phyloP scores from a whole-genome alignment of 352 stramenopile genomes.

The Globisporangium mamillatum region DNA sequence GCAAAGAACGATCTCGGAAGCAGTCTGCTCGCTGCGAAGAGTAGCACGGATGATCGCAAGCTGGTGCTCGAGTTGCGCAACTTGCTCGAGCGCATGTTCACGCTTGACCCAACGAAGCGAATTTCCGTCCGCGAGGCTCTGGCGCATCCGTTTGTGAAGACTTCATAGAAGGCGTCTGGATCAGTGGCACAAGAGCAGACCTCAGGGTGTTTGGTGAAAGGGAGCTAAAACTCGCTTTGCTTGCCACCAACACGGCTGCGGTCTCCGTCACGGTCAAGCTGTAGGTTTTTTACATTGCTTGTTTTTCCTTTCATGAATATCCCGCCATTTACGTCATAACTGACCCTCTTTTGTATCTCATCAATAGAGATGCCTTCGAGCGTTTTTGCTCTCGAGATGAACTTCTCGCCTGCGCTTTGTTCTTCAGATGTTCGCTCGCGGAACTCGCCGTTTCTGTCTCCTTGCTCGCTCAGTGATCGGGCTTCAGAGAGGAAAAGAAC shows the following conservation, averaged over 20 bases:
- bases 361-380: slow-evolving; percentile 8
- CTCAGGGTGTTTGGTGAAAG: background rate
- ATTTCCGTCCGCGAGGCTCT: slow-evolving; percentile 75
- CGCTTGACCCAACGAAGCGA: slow-evolving; percentile 76
- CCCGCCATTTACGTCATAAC: slow-evolving; percentile 8
- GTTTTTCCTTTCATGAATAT: slow-evolving; percentile 6
- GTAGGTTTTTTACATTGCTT: slow-evolving; percentile 15
- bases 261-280: slow-evolving; percentile 12
- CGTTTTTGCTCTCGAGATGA: background rate
- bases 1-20: slow-evolving; percentile 51
- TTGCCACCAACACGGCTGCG: background rate
- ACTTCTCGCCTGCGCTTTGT: background rate
- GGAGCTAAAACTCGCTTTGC: background rate
- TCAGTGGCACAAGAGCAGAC: background rate
- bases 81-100: slow-evolving; percentile 83
- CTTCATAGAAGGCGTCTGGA: background rate
- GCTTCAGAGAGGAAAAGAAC: background rate
- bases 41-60: slow-evolving; percentile 62
- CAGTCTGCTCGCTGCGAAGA: slow-evolving; percentile 60
- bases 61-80: slow-evolving; percentile 60
- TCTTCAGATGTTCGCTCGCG: background rate
- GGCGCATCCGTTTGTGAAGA: slow-evolving; percentile 76
- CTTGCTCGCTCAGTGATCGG: background rate
- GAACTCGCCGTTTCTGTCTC: background rate
- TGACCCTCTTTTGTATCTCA: slow-evolving; percentile 13